Conservation (phyloP, 208 protist species). For the Leishmania mexicana region DNA sequence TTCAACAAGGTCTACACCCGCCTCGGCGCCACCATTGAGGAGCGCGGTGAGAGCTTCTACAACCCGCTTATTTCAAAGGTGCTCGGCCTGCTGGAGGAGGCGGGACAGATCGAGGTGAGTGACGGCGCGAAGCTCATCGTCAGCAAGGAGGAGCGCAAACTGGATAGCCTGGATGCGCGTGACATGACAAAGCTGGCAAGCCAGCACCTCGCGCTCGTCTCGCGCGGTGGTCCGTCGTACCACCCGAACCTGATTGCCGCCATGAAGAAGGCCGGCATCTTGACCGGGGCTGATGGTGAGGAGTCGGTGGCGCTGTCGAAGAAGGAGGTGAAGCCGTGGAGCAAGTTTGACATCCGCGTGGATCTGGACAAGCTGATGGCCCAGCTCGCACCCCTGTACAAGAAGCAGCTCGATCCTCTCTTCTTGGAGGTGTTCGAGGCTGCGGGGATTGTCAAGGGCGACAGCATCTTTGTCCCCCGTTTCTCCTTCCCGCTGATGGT, state of each 20-base stretch:
- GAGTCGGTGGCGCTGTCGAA: conserved; percentile 83
- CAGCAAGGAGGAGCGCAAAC: conserved; percentile 62
- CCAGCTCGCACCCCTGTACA: conserved; percentile 78
- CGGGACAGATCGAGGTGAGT: conserved; percentile 75
- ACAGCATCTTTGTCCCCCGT: conserved; percentile 80
- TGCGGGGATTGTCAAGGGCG: conserved; percentile 66
- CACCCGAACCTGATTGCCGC: conserved; percentile 80
- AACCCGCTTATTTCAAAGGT: conserved; percentile 91
- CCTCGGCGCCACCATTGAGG: conserved; percentile 86
- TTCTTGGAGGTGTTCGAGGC: conserved; percentile 79
- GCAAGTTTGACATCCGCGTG: conserved; percentile 81
- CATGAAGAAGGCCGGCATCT: conserved; percentile 74
- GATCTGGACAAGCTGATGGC: conserved; percentile 86
- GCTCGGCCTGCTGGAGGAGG: conserved; percentile 78
- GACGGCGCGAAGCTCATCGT: conserved; percentile 91
- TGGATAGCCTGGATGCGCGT: conserved; percentile 68
- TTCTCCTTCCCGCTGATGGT: conserved; percentile 95
- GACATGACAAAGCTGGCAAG: conserved; percentile 86
- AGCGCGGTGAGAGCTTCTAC: conserved; percentile 97
- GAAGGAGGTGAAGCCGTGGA: conserved; percentile 89
- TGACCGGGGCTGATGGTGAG: conserved; percentile 73
- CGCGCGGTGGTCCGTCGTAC: conserved; percentile 57
- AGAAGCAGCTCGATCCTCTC: conserved; percentile 68
- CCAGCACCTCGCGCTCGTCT: conserved; percentile 66
- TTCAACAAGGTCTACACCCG: conserved; percentile 94